These are phyloP conservation scores for Fusarium graminum DNA, from an alignment of 2,329 filamentous ascomycete species.

Conservation along the genomic window DNA sequence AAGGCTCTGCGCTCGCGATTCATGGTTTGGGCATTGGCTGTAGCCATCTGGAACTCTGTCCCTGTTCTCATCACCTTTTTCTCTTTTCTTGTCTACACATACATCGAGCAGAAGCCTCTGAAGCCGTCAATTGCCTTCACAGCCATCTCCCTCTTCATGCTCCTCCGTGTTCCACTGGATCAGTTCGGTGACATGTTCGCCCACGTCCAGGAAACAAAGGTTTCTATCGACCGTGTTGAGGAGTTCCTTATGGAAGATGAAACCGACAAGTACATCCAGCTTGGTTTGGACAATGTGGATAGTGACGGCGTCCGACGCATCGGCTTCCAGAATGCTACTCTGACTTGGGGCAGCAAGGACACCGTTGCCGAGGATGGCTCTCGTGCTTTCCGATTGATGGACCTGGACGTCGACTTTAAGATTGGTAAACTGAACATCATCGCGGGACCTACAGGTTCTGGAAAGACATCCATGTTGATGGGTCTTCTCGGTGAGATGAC, in stretches of 20 bases:
- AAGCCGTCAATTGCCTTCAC: constrained; percentile 96
- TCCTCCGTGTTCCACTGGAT: constrained; percentile 92
- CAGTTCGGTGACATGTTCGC: constrained; percentile 99
- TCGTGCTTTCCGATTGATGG: constrained; percentile 84
- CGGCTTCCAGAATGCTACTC: constrained; percentile 85
- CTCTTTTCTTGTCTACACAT: constrained; percentile 93
- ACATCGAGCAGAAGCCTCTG: constrained; percentile 88
- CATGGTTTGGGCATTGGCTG: constrained; percentile 90
- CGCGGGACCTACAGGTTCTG: constrained; percentile 91
- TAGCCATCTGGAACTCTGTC: constrained; percentile 96
- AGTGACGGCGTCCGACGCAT: constrained; percentile 79
- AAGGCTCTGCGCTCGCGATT: constrained; percentile 84
- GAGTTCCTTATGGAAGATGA: constrained; percentile 94
- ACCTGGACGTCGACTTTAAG: constrained; percentile 84
- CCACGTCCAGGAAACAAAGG: constrained; percentile 96
- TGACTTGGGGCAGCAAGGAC: constrained; percentile 86
- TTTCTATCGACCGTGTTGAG: constrained; percentile 96
- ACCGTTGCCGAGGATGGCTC: constrained; percentile 73
- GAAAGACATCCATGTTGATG: constrained; percentile 97
- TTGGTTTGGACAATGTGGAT: constrained; percentile 77
- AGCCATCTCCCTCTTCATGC: constrained; percentile 93
- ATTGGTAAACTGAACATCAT: constrained; percentile 92
- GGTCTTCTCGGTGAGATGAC: constrained; percentile 97
- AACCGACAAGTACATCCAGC: constrained; percentile 93
- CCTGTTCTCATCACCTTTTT: constrained; percentile 96